These are phyloP conservation scores for Crucibulum laeve DNA, from an alignment of 768 basidiomycete genomes.

Conservation along the genomic window DNA sequence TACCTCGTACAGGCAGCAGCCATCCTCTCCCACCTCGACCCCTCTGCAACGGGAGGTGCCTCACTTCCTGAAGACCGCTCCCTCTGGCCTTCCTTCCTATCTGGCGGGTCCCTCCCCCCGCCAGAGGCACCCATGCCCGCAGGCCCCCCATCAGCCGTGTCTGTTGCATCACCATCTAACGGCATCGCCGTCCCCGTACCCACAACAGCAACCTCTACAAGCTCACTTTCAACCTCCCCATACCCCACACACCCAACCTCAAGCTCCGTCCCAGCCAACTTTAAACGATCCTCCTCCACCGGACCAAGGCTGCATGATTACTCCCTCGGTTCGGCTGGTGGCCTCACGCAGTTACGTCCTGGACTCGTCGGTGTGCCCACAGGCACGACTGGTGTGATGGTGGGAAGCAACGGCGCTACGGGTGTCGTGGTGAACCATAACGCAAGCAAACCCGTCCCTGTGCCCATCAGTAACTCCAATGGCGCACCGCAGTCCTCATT, in stretches of 20 bases:
- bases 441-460: slow-evolving; percentile 29
- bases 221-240: slow-evolving; percentile 10
- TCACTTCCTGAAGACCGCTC: slow-evolving; percentile 93
- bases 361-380: slow-evolving; percentile 42
- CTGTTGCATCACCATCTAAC: no score
- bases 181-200: no score
- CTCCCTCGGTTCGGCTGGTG: slow-evolving; percentile 31
- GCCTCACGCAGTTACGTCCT: slow-evolving; percentile 57
- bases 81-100: slow-evolving; percentile 84
- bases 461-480: slow-evolving; percentile 13
- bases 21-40: slow-evolving; percentile 85
- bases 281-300: slow-evolving; percentile 23
- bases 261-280: slow-evolving; percentile 48
- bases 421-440: slow-evolving; percentile 2
- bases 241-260: slow-evolving; percentile 29
- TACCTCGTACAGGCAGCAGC: slow-evolving; percentile 69
- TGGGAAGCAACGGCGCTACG: slow-evolving; percentile 9
- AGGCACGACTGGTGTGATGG: slow-evolving; percentile 5
- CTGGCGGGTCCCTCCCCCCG: slow-evolving; percentile 62
- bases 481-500: slow-evolving; percentile 7
- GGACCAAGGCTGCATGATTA: slow-evolving; percentile 71
- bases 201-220: neutral
- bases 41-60: slow-evolving; percentile 51
- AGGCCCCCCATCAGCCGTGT: no score
- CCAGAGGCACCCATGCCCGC: slow-evolving; percentile 25